These are phyloP conservation scores for Lenwebbia sp. DNA, from an alignment of 345 rosid genomes.

Conservation along the genomic window DNA sequence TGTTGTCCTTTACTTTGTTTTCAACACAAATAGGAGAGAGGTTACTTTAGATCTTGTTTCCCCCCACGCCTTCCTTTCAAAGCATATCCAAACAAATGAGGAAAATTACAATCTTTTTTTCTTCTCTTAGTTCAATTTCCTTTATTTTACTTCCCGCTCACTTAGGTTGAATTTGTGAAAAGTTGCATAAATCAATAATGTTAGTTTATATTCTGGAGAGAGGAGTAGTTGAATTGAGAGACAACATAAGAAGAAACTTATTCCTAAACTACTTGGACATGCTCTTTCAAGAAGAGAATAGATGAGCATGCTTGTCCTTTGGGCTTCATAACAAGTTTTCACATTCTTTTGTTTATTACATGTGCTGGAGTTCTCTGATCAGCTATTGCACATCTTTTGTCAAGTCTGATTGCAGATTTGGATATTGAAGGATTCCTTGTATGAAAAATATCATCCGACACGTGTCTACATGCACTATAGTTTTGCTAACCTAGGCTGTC, in stretches of 20 bases:
- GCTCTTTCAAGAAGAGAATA: neutral
- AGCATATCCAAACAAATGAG: neutral
- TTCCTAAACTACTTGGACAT: neutral
- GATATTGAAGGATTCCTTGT: neutral
- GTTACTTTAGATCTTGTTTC: neutral
- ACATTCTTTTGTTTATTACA: neutral
- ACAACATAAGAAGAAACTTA: neutral
- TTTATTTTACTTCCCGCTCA: neutral
- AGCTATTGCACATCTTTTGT: neutral
- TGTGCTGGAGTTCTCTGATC: neutral
- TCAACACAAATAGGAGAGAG: neutral
- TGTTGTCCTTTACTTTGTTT: neutral
- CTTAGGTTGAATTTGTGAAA: neutral
- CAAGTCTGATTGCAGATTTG: neutral
- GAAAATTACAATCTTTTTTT: neutral
- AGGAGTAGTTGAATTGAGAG: neutral
- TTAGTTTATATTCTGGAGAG: neutral
- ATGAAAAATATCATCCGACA: neutral
- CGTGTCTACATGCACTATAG: neutral
- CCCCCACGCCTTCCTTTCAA: neutral
- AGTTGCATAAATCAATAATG: neutral
- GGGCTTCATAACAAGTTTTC: neutral
- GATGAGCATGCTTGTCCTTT: neutral
- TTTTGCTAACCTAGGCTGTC: neutral
- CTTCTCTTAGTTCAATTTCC: neutral